Conservation (phyloP, 768 basidiomycete species). For the Cystoderma amianthinum region DNA sequence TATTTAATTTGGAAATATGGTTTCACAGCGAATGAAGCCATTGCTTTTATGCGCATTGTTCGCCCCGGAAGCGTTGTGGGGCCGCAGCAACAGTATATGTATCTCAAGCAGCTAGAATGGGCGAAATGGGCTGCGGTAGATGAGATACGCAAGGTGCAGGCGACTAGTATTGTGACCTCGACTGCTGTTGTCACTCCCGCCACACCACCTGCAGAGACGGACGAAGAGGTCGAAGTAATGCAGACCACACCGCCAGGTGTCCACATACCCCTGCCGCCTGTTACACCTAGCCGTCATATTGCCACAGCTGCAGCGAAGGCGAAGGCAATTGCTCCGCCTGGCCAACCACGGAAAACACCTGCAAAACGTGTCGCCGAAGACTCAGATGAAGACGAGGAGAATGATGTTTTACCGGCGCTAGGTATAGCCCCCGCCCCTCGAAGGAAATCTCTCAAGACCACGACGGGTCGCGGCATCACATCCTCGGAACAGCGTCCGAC, state of each 20-base stretch:
- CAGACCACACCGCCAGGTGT: slow-evolving; percentile 32
- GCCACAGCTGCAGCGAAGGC: slow-evolving; percentile 66
- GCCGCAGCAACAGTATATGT: slow-evolving; percentile 92
- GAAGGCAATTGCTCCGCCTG: slow-evolving; percentile 66
- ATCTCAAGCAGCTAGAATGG: slow-evolving; percentile 92
- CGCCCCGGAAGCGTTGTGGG: slow-evolving; percentile 92
- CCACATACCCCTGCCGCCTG: slow-evolving; percentile 48
- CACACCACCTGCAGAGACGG: slow-evolving; percentile 74
- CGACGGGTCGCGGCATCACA: slow-evolving; percentile 40
- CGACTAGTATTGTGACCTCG: slow-evolving; percentile 25
- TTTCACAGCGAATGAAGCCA: slow-evolving; percentile 92
- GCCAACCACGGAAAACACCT: slow-evolving; percentile 86
- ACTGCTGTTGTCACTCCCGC: slow-evolving; percentile 60
- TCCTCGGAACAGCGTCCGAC: slow-evolving; percentile 69
- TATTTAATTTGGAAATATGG: slow-evolving; percentile 99
- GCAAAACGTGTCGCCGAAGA: slow-evolving; percentile 65
- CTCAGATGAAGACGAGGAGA: slow-evolving; percentile 59
- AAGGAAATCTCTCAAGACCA: slow-evolving; percentile 30
- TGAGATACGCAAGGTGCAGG: slow-evolving; percentile 53
- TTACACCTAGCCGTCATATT: slow-evolving; percentile 77
- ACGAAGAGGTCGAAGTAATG: slow-evolving; percentile 49
- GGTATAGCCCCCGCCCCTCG: slow-evolving; percentile 38
- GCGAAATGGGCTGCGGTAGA: slow-evolving; percentile 88
- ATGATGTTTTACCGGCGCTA: slow-evolving; percentile 61
- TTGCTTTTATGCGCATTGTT: slow-evolving; percentile 97